phyloP scores from a whole-genome alignment of 805 yeast species.

The Alloascoidea hylecoeti region DNA sequence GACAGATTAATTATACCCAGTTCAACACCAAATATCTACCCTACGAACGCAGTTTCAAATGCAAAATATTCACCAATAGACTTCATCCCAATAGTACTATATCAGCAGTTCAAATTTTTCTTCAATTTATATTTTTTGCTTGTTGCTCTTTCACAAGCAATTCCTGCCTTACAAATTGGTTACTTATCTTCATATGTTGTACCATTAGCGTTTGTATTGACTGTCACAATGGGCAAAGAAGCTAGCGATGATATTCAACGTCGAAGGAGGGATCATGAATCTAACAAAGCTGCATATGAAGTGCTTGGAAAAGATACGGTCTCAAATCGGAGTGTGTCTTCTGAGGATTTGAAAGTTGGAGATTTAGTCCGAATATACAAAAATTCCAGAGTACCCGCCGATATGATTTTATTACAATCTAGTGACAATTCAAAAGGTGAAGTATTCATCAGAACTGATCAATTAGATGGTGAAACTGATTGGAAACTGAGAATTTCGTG shows the following conservation, averaged over 20 bases:
- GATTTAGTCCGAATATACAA: slow-evolving; percentile 70
- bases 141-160: slow-evolving; percentile 87
- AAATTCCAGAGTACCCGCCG: slow-evolving; percentile 88
- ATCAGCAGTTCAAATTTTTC: slow-evolving; percentile 94
- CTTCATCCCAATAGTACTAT: slow-evolving; percentile 77
- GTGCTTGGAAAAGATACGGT: slow-evolving; percentile 35
- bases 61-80: slow-evolving; percentile 87
- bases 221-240: slow-evolving; percentile 91
- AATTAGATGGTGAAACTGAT: slow-evolving; percentile 97
- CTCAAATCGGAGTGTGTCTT: slow-evolving; percentile 22
- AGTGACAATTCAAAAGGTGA: slow-evolving; percentile 70
- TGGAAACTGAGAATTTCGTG: slow-evolving; percentile 88
- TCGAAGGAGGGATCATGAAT: slow-evolving; percentile 79
- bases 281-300: slow-evolving; percentile 73
- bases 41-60: slow-evolving; percentile 78
- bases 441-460: slow-evolving; percentile 91
- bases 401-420: slow-evolving; percentile 71
- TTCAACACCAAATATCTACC: slow-evolving; percentile 14
- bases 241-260: slow-evolving; percentile 90
- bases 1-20: not conserved
- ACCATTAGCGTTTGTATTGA: slow-evolving; percentile 84
- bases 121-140: slow-evolving; percentile 84
- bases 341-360: slow-evolving; percentile 68
- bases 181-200: slow-evolving; percentile 86
- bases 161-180: slow-evolving; percentile 86